These are phyloP conservation scores for Boletus eberwhitei DNA, from an alignment of 768 basidiomycete species.

Conservation along the genomic window DNA sequence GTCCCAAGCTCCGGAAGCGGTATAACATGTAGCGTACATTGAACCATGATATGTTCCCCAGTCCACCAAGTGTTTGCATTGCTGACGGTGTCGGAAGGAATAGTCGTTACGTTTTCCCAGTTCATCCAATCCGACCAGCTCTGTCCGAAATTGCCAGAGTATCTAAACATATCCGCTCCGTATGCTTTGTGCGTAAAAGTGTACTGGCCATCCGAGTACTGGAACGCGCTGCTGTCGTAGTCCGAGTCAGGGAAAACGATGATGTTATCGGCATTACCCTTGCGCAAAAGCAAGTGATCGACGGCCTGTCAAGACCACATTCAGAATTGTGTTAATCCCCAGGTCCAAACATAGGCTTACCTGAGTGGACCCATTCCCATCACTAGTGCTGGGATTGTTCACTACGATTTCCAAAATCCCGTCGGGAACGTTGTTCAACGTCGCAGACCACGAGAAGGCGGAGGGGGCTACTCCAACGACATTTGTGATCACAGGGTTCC, in stretches of 20 bases:
- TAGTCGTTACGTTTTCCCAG: constrained; percentile 72
- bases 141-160: constrained; percentile 81
- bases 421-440: constrained; percentile 71
- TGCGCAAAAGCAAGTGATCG: constrained; percentile 79
- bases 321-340: neutral
- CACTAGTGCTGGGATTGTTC: constrained; percentile 46
- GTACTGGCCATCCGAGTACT: constrained; percentile 59
- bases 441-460: constrained; percentile 71
- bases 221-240: constrained; percentile 63
- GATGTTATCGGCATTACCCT: constrained; percentile 69
- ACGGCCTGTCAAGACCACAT: constrained; percentile 39
- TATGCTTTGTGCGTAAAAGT: constrained; percentile 77
- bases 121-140: constrained; percentile 79
- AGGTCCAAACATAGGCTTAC: constrained; percentile 37
- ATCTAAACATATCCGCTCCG: constrained; percentile 86
- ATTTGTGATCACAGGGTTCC: constrained; percentile 44
- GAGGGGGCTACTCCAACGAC: constrained; percentile 58
- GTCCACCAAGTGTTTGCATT: constrained; percentile 59
- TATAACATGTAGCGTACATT: constrained; percentile 53
- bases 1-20: neutral
- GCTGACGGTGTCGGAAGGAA: constrained; percentile 57
- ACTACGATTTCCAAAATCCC: constrained; percentile 77
- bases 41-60: constrained; percentile 83
- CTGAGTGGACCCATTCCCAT: constrained; percentile 46
- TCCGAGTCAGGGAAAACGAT: constrained; percentile 87